phyloP scores from a whole-genome alignment of 2,329 filamentous ascomycete genomes.

The Cordyceps cicadae region DNA sequence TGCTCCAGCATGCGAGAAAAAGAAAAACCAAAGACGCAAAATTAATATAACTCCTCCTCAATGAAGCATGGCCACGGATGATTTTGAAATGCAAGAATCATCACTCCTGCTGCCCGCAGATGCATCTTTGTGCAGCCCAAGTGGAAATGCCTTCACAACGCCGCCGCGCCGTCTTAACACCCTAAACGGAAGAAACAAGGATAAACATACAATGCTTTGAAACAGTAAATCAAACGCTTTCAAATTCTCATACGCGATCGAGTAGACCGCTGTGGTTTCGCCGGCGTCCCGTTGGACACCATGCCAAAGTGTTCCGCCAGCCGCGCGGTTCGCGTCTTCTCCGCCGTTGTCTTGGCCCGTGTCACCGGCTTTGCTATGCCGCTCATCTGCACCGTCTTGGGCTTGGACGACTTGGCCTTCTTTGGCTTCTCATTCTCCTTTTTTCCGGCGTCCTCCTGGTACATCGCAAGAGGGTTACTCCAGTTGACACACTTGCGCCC shows the following conservation, averaged over 20 bases:
- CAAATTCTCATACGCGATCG: constrained; percentile 8
- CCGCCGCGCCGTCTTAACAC: neutral
- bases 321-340: constrained; percentile 21
- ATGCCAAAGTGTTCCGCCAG: constrained; percentile 26
- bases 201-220: neutral
- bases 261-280: constrained; percentile 17
- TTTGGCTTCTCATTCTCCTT: constrained; percentile 18
- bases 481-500: constrained; percentile 26
- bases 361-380: constrained; percentile 23
- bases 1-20: neutral
- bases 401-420: constrained; percentile 4
- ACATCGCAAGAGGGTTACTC: constrained; percentile 25
- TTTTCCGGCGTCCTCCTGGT: constrained; percentile 17
- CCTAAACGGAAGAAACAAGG: too few relatives aligned
- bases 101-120: neutral
- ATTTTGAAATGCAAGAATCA: neutral
- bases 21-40: neutral
- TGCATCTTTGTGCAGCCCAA: neutral
- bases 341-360: constrained; percentile 14
- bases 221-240: neutral
- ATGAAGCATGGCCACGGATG: neutral
- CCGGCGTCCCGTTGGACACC: constrained; percentile 27
- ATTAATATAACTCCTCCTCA: neutral
- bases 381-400: constrained; percentile 15
- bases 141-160: neutral